phyloP scores from a whole-genome alignment of 257 asterid species.

The Rubia yunnanensis region DNA sequence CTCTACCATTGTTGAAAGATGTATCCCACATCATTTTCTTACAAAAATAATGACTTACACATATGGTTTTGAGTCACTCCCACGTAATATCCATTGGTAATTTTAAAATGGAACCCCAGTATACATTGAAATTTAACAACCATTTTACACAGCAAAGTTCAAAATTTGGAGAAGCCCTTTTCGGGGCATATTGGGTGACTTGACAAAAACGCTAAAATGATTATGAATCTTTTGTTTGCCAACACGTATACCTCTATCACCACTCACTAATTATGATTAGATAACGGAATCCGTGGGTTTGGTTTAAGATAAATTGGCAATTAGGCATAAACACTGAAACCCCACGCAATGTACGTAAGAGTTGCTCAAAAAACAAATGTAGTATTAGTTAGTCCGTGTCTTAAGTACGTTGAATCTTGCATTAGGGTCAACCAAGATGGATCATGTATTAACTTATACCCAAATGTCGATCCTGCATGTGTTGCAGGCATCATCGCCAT shows the following conservation, averaged over 20 bases:
- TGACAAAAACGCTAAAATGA: background rate
- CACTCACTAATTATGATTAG: background rate
- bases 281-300: background rate
- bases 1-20: too few species aligned
- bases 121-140: too few species aligned
- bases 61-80: too few species aligned
- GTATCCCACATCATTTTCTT: too few species aligned
- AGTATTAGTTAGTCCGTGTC: background rate
- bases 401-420: slow-evolving; percentile 4
- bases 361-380: background rate
- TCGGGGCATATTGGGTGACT: background rate
- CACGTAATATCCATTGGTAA: too few species aligned
- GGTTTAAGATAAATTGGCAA: background rate
- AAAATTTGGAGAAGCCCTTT: background rate
- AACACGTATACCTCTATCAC: background rate
- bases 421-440: slow-evolving; percentile 4
- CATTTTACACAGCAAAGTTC: too few species aligned
- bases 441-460: background rate
- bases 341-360: background rate
- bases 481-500: slow-evolving; percentile 9
- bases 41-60: too few species aligned
- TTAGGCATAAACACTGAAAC: background rate
- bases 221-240: background rate
- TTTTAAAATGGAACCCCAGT: too few species aligned
- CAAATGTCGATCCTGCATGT: slow-evolving; percentile 2